Evolutionary conservation across 225 moss, liverwort and hornwort genomes (phyloP).

Genomic region (Climacium dendroides): DNA sequence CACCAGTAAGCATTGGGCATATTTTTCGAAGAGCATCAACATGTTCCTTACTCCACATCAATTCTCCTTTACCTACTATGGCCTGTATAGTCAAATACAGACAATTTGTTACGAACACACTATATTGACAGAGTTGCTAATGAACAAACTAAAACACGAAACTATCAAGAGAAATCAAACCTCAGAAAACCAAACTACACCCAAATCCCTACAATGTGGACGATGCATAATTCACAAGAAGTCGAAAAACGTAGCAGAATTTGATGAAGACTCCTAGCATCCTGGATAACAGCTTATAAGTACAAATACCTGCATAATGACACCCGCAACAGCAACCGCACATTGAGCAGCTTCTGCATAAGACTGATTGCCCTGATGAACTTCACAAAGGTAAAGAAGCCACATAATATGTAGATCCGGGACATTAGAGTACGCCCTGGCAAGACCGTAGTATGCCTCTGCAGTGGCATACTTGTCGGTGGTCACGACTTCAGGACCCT

Average conservation of each 20-base stretch:
- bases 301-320: conserved; percentile 87
- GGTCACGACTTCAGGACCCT: conserved; percentile 71
- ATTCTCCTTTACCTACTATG: conserved; percentile 76
- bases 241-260: neutral
- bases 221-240: neutral
- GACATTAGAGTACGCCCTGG: conserved; percentile 93
- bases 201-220: neutral
- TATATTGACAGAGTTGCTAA: neutral
- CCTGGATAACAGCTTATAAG: neutral
- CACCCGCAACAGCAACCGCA: conserved; percentile 98
- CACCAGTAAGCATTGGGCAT: conserved; percentile 95
- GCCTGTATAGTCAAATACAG: conserved; percentile 46
- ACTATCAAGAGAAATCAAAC: neutral
- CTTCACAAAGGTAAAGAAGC: conserved; percentile 96
- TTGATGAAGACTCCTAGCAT: neutral
- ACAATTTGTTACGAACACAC: neutral
- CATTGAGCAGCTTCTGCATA: conserved; percentile 99
- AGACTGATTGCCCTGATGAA: conserved; percentile 95
- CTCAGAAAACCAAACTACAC: neutral
- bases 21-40: conserved; percentile 78
- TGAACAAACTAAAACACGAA: neutral
- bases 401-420: conserved; percentile 99
- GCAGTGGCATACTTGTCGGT: conserved; percentile 92
- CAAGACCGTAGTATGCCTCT: conserved; percentile 89
- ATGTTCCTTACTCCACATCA: conserved; percentile 93